Conservation (phyloP, 495 filamentous ascomycete genomes). For the Sporormia fimetaria region DNA sequence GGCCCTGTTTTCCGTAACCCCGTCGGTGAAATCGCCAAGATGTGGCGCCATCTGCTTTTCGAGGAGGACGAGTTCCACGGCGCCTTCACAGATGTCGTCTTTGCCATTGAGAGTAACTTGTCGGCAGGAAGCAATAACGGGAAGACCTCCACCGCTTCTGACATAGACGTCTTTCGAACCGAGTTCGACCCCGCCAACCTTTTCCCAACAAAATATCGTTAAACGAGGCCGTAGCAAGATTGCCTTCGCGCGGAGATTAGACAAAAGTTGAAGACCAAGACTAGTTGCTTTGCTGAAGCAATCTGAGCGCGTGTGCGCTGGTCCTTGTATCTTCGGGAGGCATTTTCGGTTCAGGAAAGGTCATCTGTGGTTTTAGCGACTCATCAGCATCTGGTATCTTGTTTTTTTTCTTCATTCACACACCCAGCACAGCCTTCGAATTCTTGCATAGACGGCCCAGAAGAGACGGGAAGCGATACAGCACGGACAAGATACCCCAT, state of each 20-base stretch:
- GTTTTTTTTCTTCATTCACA: too few species aligned
- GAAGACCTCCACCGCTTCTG: too few species aligned
- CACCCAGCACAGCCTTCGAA: too few species aligned
- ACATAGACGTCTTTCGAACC: conserved; percentile 34
- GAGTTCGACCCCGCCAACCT: conserved; percentile 35
- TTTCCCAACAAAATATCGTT: conserved; percentile 23
- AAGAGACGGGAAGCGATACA: too few species aligned
- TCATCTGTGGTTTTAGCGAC: conserved; percentile 1
- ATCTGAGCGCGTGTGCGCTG: too few species aligned
- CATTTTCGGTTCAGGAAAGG: conserved; percentile 2
- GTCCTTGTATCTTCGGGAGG: too few species aligned
- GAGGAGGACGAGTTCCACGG: conserved; percentile 55
- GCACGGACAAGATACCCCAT: too few species aligned
- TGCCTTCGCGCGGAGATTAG: neutral
- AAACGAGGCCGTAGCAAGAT: neutral
- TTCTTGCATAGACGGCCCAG: too few species aligned
- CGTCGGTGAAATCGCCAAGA: conserved; percentile 49
- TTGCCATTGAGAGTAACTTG: conserved; percentile 47
- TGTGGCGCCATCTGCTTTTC: conserved; percentile 58
- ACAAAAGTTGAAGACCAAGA: neutral
- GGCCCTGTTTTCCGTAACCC: conserved; percentile 62
- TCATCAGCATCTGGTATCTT: conserved; percentile 11
- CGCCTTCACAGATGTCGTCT: conserved; percentile 55
- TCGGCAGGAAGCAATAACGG: conserved; percentile 17
- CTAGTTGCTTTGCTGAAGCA: too few species aligned